Conservation (phyloP, 768 basidiomycete genomes). For the Suillus tomentosus region DNA sequence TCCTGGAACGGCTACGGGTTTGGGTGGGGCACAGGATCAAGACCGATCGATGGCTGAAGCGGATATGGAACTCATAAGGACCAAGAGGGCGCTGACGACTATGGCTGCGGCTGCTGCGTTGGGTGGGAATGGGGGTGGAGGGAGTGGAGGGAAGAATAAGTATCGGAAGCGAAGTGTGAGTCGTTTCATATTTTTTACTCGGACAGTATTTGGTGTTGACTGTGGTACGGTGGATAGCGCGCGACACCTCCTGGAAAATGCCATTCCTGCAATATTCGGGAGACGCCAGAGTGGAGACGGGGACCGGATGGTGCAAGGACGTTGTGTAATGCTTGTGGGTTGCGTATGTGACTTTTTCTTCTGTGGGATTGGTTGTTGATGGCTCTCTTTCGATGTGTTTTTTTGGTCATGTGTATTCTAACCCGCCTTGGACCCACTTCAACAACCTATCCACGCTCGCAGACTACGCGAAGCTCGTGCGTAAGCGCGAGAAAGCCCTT, state of each 20-base stretch:
- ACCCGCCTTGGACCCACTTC: neutral
- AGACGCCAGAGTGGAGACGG: conserved; percentile 87
- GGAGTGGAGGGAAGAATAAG: conserved; percentile 58
- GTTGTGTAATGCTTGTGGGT: conserved; percentile 82
- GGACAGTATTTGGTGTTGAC: conserved; percentile 18
- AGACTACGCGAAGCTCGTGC: conserved; percentile 86
- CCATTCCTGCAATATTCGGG: conserved; percentile 84
- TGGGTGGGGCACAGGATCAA: conserved; percentile 26
- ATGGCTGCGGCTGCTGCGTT: conserved; percentile 54
- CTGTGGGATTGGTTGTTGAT: neutral
- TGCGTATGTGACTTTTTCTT: conserved; percentile 56
- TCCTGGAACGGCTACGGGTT: neutral
- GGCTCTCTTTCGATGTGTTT: neutral
- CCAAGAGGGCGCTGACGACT: conserved; percentile 72
- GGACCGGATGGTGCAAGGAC: conserved; percentile 85
- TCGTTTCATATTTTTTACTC: conserved; percentile 16
- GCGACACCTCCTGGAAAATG: conserved; percentile 86
- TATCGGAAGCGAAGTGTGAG: conserved; percentile 86
- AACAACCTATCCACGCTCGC: neutral
- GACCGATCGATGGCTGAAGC: conserved; percentile 70
- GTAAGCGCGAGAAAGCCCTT: conserved; percentile 70
- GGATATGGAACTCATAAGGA: conserved; percentile 84
- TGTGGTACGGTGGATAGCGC: conserved; percentile 51
- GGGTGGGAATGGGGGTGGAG: conserved; percentile 35
- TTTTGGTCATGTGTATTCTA: too few species aligned